Percentiles rank a stretch among this genome's conserved stretches.
Conservation (phyloP, 805 yeast species). For the Tetrapisispora pingtungensis region DNA sequence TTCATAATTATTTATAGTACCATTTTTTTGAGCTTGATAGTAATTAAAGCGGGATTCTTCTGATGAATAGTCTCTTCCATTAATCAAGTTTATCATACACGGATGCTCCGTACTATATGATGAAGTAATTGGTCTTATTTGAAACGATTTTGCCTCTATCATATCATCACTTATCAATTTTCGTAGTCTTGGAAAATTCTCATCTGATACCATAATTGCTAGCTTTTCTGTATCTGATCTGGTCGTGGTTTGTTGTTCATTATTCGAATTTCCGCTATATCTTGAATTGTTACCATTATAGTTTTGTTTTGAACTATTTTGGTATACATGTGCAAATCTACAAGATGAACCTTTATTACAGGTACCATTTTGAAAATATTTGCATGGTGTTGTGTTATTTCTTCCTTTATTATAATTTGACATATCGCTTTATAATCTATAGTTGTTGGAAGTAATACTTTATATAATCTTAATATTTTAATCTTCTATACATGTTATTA, state of each 20-base stretch:
- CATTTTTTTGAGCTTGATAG: slow-evolving; percentile 33
- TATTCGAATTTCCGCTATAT: background rate
- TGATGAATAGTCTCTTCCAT: slow-evolving; percentile 42
- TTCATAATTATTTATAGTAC: slow-evolving; percentile 32
- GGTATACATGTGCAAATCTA: slow-evolving; percentile 33
- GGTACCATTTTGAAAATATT: slow-evolving; percentile 34
- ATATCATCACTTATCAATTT: slow-evolving; percentile 24
- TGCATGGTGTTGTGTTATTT: slow-evolving; percentile 31
- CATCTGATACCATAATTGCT: slow-evolving; percentile 18
- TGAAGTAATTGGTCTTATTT: slow-evolving; percentile 31
- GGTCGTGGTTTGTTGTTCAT: background rate
- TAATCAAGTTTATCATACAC: slow-evolving; percentile 39
- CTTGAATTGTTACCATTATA: background rate
- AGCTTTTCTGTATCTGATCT: slow-evolving; percentile 12
- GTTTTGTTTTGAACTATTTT: background rate
- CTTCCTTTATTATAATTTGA: slow-evolving; percentile 6
- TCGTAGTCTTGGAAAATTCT: slow-evolving; percentile 16
- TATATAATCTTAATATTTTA: too few species aligned
- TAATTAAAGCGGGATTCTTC: slow-evolving; percentile 44
- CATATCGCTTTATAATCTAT: background rate
- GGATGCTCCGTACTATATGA: slow-evolving; percentile 42
- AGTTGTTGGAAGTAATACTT: too few species aligned
- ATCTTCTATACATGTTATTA: too few species aligned
- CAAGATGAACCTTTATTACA: slow-evolving; percentile 38
- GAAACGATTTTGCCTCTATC: slow-evolving; percentile 13